These are phyloP conservation scores for Adansonia madagascariensis DNA, from an alignment of 441 rosid genomes.

Conservation along the genomic window DNA sequence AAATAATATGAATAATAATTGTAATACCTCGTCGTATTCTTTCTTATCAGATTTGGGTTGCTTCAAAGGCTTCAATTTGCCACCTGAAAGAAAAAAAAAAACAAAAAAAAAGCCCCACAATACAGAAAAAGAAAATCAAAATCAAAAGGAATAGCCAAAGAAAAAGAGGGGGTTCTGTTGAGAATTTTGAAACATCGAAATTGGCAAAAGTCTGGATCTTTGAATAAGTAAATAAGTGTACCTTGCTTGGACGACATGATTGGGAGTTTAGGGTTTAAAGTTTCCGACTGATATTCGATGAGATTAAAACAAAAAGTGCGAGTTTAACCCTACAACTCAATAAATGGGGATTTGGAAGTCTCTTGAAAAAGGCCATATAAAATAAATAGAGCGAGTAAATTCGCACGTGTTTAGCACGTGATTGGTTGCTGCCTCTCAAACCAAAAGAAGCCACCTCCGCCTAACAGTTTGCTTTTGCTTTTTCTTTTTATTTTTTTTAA, in stretches of 20 bases:
- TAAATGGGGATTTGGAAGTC: neutral
- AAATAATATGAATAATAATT: neutral
- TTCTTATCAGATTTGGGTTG: conserved; percentile 79
- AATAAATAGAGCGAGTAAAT: neutral
- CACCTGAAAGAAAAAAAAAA: conserved; percentile 48
- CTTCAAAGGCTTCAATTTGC: conserved; percentile 97
- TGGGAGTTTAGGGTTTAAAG: conserved; percentile 34
- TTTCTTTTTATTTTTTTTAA: too few relatives aligned
- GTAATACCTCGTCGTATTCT: conserved; percentile 83
- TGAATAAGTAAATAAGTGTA: conserved; percentile 18
- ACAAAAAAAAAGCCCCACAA: neutral
- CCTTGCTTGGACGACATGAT: conserved; percentile 96
- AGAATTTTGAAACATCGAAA: neutral
- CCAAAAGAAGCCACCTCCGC: neutral
- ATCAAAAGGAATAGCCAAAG: neutral
- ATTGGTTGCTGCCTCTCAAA: neutral
- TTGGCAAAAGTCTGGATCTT: conserved; percentile 10
- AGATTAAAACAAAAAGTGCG: conserved; percentile 4
- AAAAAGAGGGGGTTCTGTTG: too few relatives aligned
- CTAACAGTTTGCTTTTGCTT: neutral
- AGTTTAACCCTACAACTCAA: conserved; percentile 37
- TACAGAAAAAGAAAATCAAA: conserved; percentile 6
- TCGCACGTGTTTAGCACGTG: conserved; percentile 30
- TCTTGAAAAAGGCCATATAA: neutral
- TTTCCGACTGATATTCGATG: conserved; percentile 19